Percentiles rank a stretch among this genome's conserved stretches.
Evolutionary conservation across 2,329 filamentous ascomycete species (phyloP).

Genomic region (Xylariaceae sp.): DNA sequence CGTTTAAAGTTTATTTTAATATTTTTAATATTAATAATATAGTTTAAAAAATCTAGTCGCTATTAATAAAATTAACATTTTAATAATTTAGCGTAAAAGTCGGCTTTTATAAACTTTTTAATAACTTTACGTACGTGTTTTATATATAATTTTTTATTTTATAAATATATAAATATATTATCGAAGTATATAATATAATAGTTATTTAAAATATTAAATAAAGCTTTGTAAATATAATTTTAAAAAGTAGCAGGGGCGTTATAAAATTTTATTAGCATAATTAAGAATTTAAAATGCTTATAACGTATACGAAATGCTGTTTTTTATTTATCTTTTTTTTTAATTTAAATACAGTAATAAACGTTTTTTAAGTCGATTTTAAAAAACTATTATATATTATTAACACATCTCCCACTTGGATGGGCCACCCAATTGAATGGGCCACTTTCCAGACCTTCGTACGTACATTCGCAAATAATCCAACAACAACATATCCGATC

Average conservation of each 20-base stretch:
- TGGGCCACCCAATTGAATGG: no score
- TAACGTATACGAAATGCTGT: not conserved
- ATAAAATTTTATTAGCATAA: slow-evolving; percentile 8
- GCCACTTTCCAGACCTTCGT: no score
- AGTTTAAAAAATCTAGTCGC: slow-evolving; percentile 5
- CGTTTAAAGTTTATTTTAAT: slow-evolving; percentile 2
- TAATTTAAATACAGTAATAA: not conserved
- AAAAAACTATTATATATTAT: no score
- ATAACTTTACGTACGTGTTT: slow-evolving; percentile 7
- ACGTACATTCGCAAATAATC: no score
- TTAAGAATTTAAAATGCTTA: slow-evolving; percentile 5
- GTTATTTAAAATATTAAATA: slow-evolving; percentile 8
- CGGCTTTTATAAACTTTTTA: slow-evolving; percentile 3
- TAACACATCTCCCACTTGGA: no score
- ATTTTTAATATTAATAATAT: slow-evolving; percentile 1
- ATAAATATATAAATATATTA: slow-evolving; percentile 10
- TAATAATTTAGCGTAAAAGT: slow-evolving; percentile 5
- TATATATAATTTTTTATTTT: slow-evolving; percentile 6
- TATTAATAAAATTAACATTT: slow-evolving; percentile 12
- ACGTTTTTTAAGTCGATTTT: not conserved
- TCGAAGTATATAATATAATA: slow-evolving; percentile 7
- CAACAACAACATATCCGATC: no score
- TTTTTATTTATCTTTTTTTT: slow-evolving; percentile 9
- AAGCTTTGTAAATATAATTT: slow-evolving; percentile 6
- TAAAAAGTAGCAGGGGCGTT: slow-evolving; percentile 5